Percentiles rank a stretch among this genome's conserved stretches.
phyloP scores from a whole-genome alignment of 2,329 filamentous ascomycete species.

The Fusarium graminum region DNA sequence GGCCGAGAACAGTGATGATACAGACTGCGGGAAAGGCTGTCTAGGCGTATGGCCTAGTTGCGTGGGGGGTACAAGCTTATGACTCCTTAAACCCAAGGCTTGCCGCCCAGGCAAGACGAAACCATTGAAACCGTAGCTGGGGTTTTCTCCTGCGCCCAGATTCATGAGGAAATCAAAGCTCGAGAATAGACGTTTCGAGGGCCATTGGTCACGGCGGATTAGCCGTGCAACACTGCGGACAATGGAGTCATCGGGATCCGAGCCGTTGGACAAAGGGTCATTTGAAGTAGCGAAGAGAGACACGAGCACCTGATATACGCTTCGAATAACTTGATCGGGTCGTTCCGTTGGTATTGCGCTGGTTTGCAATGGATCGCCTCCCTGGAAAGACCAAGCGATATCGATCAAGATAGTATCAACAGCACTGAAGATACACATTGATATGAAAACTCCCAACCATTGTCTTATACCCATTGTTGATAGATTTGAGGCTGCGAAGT shows the following conservation, averaged over 20 bases:
- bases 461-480: constrained; percentile 57
- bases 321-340: constrained; percentile 57
- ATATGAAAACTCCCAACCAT: constrained; percentile 66
- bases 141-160: constrained; percentile 61
- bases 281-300: constrained; percentile 61
- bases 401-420: constrained; percentile 66
- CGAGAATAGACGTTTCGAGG: constrained; percentile 59
- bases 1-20: constrained; percentile 20
- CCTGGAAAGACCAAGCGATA: constrained; percentile 48
- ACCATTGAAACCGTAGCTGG: constrained; percentile 53
- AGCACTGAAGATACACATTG: constrained; percentile 70
- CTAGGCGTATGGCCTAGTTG: constrained; percentile 26
- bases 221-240: constrained; percentile 60
- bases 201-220: constrained; percentile 63
- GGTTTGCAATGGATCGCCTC: constrained; percentile 21
- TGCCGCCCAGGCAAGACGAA: constrained; percentile 50
- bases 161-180: constrained; percentile 64
- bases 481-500: constrained; percentile 58
- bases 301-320: constrained; percentile 66
- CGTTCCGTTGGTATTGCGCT: constrained; percentile 23
- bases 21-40: constrained; percentile 31
- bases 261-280: constrained; percentile 58
- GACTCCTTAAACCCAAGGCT: constrained; percentile 15
- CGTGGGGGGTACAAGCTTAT: constrained; percentile 26
- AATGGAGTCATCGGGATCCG: constrained; percentile 61